phyloP scores from a whole-genome alignment of 73 alveolate species.

The Halteria grandinella region DNA sequence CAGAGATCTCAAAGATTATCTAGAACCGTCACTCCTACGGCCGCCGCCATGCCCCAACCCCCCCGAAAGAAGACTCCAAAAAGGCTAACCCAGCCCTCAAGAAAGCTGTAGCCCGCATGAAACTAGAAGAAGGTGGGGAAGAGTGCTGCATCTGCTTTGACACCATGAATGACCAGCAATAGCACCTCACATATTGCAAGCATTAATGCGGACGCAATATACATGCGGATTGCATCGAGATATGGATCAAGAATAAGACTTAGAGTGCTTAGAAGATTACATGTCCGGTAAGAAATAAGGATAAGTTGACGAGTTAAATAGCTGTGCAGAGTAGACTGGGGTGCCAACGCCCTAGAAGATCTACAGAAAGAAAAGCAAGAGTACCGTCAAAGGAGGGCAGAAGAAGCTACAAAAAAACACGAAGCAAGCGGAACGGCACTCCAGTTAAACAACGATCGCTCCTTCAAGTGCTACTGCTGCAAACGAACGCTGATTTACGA shows the following conservation, averaged over 20 bases:
- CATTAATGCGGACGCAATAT: slow-evolving; percentile 66
- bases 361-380: slow-evolving; percentile 14
- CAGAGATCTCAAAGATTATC: slow-evolving; percentile 48
- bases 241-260: slow-evolving; percentile 58
- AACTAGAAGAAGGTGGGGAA: slow-evolving; percentile 51
- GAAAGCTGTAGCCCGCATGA: slow-evolving; percentile 41
- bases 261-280: slow-evolving; percentile 39
- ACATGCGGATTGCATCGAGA: slow-evolving; percentile 65
- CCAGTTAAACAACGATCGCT: slow-evolving; percentile 16
- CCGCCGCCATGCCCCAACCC: too few relatives aligned
- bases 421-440: not conserved
- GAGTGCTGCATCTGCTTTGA: slow-evolving; percentile 69
- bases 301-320: not conserved
- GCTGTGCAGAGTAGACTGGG: slow-evolving; percentile 69
- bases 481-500: slow-evolving; percentile 52
- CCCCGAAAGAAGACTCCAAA: too few relatives aligned
- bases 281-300: slow-evolving; percentile 48
- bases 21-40: too few relatives aligned
- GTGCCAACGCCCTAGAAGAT: slow-evolving; percentile 63
- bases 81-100: too few relatives aligned
- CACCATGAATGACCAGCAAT: slow-evolving; percentile 34
- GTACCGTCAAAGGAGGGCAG: not conserved
- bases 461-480: slow-evolving; percentile 61
- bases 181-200: slow-evolving; percentile 60
- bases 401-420: not conserved